These are phyloP conservation scores for Thelonectria rubi DNA, from an alignment of 2,329 filamentous ascomycete genomes.

Conservation along the genomic window DNA sequence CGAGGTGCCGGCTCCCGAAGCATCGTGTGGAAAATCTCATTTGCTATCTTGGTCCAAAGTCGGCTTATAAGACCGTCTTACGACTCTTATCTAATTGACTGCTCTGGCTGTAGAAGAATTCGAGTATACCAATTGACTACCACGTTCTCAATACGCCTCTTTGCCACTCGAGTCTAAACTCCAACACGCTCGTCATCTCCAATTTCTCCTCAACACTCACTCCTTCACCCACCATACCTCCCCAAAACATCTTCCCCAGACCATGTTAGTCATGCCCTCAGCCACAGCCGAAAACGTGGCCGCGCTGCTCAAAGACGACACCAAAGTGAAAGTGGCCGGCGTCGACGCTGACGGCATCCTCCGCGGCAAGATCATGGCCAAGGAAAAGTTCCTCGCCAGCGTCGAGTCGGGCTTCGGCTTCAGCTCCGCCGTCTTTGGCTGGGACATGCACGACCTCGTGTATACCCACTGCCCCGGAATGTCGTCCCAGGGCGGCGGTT, in stretches of 20 bases:
- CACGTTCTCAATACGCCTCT: no score
- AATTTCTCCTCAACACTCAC: not conserved
- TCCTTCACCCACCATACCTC: not conserved
- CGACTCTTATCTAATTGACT: not conserved
- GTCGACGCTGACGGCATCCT: conserved; percentile 23
- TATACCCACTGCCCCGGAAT: conserved; percentile 80
- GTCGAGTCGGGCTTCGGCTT: conserved; percentile 81
- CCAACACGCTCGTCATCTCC: not conserved
- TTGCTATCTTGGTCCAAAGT: not conserved
- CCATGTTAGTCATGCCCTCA: not conserved
- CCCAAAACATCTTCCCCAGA: not conserved
- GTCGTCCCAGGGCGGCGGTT: conserved; percentile 84
- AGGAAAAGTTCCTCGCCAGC: conserved; percentile 57
- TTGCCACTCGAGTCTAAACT: not conserved
- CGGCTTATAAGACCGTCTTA: not conserved
- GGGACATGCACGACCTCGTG: conserved; percentile 87
- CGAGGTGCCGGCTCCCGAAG: not conserved
- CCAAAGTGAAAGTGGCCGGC: conserved; percentile 24
- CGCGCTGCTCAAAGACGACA: conserved; percentile 16
- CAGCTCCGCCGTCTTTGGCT: conserved; percentile 85
- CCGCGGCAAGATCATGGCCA: conserved; percentile 23
- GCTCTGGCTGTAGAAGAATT: not conserved
- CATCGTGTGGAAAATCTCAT: not conserved
- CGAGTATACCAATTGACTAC: not conserved
- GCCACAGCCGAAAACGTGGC: conserved; percentile 13